Conservation (phyloP, 345 rosid species). For the Acer negundo region DNA sequence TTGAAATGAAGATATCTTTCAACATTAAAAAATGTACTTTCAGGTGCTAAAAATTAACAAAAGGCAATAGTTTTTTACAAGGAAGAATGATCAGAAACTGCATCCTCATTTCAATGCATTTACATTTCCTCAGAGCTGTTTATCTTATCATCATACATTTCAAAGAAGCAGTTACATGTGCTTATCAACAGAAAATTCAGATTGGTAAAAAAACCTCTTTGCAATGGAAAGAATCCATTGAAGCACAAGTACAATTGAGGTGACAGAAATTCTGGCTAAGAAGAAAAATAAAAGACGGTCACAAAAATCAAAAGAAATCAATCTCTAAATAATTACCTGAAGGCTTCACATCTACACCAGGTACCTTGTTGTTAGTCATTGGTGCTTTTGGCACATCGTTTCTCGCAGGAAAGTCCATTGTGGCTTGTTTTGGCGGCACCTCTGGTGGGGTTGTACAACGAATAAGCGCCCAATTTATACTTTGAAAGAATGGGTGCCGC, state of each 20-base stretch:
- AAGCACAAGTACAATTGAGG: constrained; percentile 12
- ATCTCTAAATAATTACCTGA: constrained; percentile 70
- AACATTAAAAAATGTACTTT: neutral
- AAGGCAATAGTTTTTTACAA: neutral
- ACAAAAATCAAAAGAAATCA: constrained; percentile 64
- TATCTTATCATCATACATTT: constrained; percentile 5
- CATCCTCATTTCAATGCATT: constrained; percentile 27
- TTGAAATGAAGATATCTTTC: neutral
- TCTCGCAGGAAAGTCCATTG: constrained; percentile 28
- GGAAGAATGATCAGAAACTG: constrained; percentile 20
- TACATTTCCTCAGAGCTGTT: constrained; percentile 27
- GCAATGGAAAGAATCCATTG: constrained; percentile 29
- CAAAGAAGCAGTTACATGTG: constrained; percentile 21
- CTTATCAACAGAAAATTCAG: constrained; percentile 19
- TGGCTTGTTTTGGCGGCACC: constrained; percentile 53
- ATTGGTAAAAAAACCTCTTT: constrained; percentile 5
- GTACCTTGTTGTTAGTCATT: constrained; percentile 5
- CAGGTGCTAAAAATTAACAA: neutral
- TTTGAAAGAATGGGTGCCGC: constrained; percentile 82
- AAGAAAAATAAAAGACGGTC: constrained; percentile 12
- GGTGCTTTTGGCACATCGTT: constrained; percentile 33
- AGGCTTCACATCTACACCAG: constrained; percentile 49
- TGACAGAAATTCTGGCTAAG: constrained; percentile 8
- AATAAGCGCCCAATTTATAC: constrained; percentile 82
- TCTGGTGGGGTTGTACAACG: constrained; percentile 83